phyloP scores from a whole-genome alignment of 306 rosid species.

The Oxytropis ochrocephala region DNA sequence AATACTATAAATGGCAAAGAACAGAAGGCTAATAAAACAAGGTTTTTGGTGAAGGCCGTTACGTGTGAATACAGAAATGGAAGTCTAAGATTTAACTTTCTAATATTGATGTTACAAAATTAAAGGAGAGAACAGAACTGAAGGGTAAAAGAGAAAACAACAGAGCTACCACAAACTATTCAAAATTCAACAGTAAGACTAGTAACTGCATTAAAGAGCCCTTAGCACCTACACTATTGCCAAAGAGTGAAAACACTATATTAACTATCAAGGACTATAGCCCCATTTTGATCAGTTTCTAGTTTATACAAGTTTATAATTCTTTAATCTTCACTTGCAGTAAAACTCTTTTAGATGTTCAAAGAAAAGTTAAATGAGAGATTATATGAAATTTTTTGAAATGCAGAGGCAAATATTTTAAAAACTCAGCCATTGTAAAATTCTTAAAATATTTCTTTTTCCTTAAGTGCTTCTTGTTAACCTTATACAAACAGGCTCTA shows the following conservation, averaged over 20 bases:
- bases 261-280: too few relatives aligned
- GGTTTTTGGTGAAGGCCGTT: not conserved
- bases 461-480: not conserved
- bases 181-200: not conserved
- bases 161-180: constrained; percentile 5
- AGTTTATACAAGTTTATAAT: too few relatives aligned
- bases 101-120: not conserved
- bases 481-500: not conserved
- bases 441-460: not conserved
- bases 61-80: not conserved
- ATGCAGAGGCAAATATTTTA: too few relatives aligned
- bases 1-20: not conserved
- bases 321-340: not conserved
- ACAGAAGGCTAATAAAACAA: not conserved
- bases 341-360: not conserved
- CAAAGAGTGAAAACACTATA: constrained; percentile 13
- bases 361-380: not conserved
- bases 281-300: not conserved
- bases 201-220: constrained; percentile 11
- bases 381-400: not conserved
- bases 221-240: constrained; percentile 2
- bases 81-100: not conserved
- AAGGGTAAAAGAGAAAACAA: not conserved
- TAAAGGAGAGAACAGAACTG: not conserved
- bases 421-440: not conserved